phyloP scores from a whole-genome alignment of 345 rosid species.

The Syzygium oleosum region DNA sequence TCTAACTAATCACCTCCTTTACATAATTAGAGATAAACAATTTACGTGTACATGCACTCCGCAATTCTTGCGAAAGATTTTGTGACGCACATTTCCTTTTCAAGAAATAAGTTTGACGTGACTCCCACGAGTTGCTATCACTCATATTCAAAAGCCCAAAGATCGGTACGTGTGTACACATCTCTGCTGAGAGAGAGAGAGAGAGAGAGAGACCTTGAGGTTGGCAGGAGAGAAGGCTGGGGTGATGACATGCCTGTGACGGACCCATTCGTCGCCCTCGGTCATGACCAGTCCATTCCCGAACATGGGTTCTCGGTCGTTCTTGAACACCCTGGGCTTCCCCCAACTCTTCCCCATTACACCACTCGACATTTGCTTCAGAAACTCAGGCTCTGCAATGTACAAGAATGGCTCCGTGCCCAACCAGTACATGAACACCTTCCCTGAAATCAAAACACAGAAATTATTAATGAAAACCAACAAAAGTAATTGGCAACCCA shows the following conservation, averaged over 20 bases:
- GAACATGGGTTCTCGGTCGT: slow-evolving; percentile 88
- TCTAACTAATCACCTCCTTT: neutral
- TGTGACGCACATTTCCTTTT: neutral
- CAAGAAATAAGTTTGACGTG: neutral
- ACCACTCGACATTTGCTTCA: slow-evolving; percentile 63
- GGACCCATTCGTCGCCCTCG: slow-evolving; percentile 91
- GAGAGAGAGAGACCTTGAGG: slow-evolving; percentile 48
- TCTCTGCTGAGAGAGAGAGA: neutral
- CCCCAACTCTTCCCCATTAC: slow-evolving; percentile 96
- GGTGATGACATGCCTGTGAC: slow-evolving; percentile 78
- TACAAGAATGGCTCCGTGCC: slow-evolving; percentile 92
- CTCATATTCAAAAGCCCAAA: neutral
- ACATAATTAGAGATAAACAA: neutral
- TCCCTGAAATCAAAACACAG: slow-evolving; percentile 37
- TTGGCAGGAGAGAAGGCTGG: slow-evolving; percentile 78
- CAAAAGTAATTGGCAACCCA: neutral
- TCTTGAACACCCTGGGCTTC: slow-evolving; percentile 70
- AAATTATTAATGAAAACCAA: neutral
- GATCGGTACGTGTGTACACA: neutral
- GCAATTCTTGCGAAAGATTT: neutral
- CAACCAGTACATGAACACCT: slow-evolving; percentile 85
- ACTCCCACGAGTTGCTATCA: neutral
- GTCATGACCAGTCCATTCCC: slow-evolving; percentile 83
- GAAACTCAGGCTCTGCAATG: slow-evolving; percentile 84
- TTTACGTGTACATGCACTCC: neutral